Evolutionary conservation across 2,329 filamentous ascomycete species (phyloP), one percentile per base, ranked within the genome.

Genomic region (Coleophoma eucalyptorum): DNA sequence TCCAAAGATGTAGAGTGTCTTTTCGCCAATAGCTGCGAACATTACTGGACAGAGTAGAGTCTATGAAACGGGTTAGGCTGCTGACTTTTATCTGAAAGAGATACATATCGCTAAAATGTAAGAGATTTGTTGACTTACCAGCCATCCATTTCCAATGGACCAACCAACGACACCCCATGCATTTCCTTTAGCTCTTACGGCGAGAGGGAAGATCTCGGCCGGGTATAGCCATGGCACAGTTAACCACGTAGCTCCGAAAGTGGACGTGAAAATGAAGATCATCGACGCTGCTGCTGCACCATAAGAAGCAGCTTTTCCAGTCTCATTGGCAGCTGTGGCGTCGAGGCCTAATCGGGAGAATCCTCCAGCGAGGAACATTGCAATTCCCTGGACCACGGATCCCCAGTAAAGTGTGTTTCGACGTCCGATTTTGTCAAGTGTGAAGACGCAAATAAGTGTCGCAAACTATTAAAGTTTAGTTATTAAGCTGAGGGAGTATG

Each of bases 131-230:
- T 12, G 12, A 62, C 69, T 61, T 53, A 73, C 70, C 55, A 79
- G 65, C 82, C 83, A 87, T 15, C 85, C 86, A 56, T 89, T 89
- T 0, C 87, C 87, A 46, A 90, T 88, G 13, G 76, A 81, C 87
- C 87, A 91, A 0, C 87, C 87, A 0, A 89, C 79, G 0, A 90
- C 86, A 18, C 87, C 86, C 78, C 82, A 90, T 0, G 87, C 85
- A 53, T 90, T 90, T 5, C 87, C 87, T 58, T 86, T 85, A 1
- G 87, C 87, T 19, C 87, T 78, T 0, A 89, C 78, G 53, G 86
- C 78, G 0, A 89, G 68, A 0, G 87, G 86, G 60, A 89, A 90
- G 50, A 90, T 90, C 62, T 91, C 86, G 1, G 86, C 84, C 0
- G 83, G 84, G 50, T 87, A 87, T 0, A 87, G 67, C 80, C 81